Evolutionary conservation across 2,329 filamentous ascomycete species (phyloP), one percentile per base, ranked within the genome.

Genomic region (Neonectria faginata): DNA sequence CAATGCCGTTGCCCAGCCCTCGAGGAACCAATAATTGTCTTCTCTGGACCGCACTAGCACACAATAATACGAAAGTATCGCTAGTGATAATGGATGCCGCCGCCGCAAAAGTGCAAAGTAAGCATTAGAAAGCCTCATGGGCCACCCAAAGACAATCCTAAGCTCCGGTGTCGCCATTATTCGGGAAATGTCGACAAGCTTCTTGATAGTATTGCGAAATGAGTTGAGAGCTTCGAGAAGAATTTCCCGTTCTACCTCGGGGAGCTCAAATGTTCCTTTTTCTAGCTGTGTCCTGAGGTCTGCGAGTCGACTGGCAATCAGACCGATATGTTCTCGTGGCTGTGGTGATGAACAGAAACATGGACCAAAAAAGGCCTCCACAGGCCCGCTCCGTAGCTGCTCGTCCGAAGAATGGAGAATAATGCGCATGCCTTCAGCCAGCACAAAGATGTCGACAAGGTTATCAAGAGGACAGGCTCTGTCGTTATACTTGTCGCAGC

Each of bases 401-500:
- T 56, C 42, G 7, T 62, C 58, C 1, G 55, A 62, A 3, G 58
- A 33, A 22, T 50, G 16, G 5, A 65, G 33, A 11, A 67, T 45
- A 5, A 54, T 12, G 8, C 54, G 36, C 55, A 67, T 60, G 7
- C 65, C 65, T 14, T 54, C 44, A 8, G 62, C 51, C n/a, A 67
- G 55, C 18, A 59, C 39, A 29, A 65, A 67, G 20, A 67, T 65
- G 14, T 67, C 65, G 22, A 60, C 45, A 2, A 67, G 55, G 22
- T 58, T 52, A 3, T 57, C 50, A 12, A 65, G 36, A 3, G 65
- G 41, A 31, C 61, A 65, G 10, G 27, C 29, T 31, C 29, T 31
- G 3, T 56, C 22, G 10, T 60, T 62, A 20, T 62, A 52, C 20
- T 42, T 53, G 9, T 67, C 65, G 14, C 65, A 65, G 14, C 65